Conservation (phyloP, 306 rosid species). For the Hippophae rhamnoides region DNA sequence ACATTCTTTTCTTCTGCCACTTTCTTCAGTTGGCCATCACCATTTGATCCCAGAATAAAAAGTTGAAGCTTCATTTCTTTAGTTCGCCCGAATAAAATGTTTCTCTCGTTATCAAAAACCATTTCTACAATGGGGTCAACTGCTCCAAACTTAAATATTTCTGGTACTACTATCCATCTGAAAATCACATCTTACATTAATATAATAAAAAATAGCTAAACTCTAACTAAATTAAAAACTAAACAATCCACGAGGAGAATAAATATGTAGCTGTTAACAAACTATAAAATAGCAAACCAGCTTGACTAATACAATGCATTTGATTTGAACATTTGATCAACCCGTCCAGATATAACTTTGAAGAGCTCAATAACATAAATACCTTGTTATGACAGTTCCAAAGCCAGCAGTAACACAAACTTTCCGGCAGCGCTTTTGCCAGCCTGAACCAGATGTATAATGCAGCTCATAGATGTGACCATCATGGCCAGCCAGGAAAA, state of each 20-base stretch:
- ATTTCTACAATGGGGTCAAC: conserved; percentile 88
- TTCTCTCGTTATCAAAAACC: conserved; percentile 89
- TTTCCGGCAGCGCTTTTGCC: conserved; percentile 91
- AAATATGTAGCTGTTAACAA: not conserved
- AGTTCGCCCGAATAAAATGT: conserved; percentile 70
- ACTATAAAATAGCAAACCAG: not conserved
- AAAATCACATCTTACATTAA: conserved; percentile 26
- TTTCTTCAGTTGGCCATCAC: conserved; percentile 82
- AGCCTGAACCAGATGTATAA: conserved; percentile 83
- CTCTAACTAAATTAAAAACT: conserved; percentile 7
- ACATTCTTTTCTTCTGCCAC: conserved; percentile 94
- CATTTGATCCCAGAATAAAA: conserved; percentile 64
- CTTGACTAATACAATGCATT: not conserved
- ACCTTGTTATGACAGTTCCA: conserved; percentile 93
- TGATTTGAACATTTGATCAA: not conserved
- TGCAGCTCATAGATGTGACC: conserved; percentile 87
- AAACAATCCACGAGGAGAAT: not conserved
- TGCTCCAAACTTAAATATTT: conserved; percentile 90
- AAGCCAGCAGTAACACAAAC: conserved; percentile 85
- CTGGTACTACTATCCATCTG: conserved; percentile 91
- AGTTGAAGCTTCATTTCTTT: conserved; percentile 97
- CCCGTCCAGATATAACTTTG: conserved; percentile 2
- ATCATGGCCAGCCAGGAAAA: conserved; percentile 94
- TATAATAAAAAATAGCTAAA: conserved; percentile 12
- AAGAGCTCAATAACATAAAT: conserved; percentile 13